A percentile compares a stretch with the other conserved stretches of the same genome.
Evolutionary conservation across 1,139 yeast genomes (phyloP).

Genomic region (Eremothecium cymbalariae): DNA sequence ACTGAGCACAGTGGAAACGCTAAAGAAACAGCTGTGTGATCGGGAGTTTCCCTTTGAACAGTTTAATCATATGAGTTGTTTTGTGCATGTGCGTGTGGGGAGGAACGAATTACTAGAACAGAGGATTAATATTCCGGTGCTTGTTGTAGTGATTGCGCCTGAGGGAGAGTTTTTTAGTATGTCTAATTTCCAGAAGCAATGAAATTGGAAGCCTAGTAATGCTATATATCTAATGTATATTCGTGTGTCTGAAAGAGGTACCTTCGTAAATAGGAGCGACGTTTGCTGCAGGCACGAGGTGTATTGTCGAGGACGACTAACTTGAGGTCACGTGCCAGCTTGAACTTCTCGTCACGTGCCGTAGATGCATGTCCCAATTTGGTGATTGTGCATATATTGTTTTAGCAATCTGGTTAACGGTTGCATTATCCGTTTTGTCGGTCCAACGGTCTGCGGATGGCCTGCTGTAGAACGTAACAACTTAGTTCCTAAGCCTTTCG

Average conservation of each 20-base stretch:
- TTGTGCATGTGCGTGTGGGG: constrained; percentile 20
- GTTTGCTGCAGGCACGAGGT: too few species aligned
- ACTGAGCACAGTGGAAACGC: constrained; percentile 23
- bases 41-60: constrained; percentile 12
- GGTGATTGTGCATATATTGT: constrained; percentile 8
- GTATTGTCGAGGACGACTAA: too few species aligned
- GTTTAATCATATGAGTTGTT: constrained; percentile 21
- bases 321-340: too few species aligned
- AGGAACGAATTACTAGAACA: constrained; percentile 24
- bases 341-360: too few species aligned
- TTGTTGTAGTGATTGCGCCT: constrained; percentile 11
- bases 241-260: too few species aligned
- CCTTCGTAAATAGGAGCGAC: too few species aligned
- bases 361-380: constrained; percentile 15
- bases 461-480: constrained; percentile 16
- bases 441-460: constrained; percentile 25
- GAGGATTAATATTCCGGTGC: constrained; percentile 22
- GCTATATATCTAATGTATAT: too few species aligned
- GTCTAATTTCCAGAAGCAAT: constrained; percentile 2
- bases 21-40: constrained; percentile 13
- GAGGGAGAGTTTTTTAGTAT: background rate
- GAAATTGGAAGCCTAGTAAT: too few species aligned
- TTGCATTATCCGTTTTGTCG: constrained; percentile 18
- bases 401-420: constrained; percentile 14
- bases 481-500: constrained; percentile 11